Conservation (phyloP, 139 green algal genomes). For the Dunaliella sp. region DNA sequence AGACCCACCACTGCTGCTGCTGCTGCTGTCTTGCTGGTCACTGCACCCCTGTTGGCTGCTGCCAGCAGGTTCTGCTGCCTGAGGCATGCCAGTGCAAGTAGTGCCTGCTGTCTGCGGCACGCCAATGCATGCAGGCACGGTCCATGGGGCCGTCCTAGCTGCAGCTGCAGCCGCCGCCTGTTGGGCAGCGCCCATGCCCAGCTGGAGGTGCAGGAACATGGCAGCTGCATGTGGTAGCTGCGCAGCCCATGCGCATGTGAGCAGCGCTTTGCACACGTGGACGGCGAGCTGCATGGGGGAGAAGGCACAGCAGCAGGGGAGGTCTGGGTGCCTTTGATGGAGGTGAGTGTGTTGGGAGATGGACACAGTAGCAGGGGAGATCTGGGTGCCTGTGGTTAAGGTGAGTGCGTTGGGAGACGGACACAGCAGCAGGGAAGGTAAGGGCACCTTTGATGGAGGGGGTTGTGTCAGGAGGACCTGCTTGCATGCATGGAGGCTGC, state of each 20-base stretch:
- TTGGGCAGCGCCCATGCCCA: constrained; percentile 40
- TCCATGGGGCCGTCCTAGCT: neutral
- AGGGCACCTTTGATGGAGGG: too few relatives aligned
- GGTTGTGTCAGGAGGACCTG: too few relatives aligned
- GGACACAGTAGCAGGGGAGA: too few relatives aligned
- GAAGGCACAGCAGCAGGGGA: too few relatives aligned
- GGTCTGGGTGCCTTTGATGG: too few relatives aligned
- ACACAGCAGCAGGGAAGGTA: too few relatives aligned
- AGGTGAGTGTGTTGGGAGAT: too few relatives aligned
- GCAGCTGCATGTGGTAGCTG: constrained; percentile 44
- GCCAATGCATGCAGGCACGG: neutral
- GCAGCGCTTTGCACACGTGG: constrained; percentile 17
- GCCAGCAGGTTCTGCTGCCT: too few relatives aligned
- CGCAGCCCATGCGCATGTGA: neutral
- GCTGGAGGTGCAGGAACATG: constrained; percentile 44
- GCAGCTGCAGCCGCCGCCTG: constrained; percentile 20
- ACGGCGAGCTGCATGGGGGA: neutral
- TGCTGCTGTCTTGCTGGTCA: neutral
- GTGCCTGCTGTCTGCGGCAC: neutral
- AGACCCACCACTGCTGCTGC: constrained; percentile 1
- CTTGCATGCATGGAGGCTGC: too few relatives aligned
- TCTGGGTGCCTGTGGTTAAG: too few relatives aligned
- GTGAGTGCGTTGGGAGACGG: too few relatives aligned
- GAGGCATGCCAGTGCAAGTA: too few relatives aligned
- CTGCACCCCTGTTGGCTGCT: neutral